These are phyloP conservation scores for Geotrichum bryndzae DNA, from an alignment of 1,139 yeast species.

Conservation along the genomic window DNA sequence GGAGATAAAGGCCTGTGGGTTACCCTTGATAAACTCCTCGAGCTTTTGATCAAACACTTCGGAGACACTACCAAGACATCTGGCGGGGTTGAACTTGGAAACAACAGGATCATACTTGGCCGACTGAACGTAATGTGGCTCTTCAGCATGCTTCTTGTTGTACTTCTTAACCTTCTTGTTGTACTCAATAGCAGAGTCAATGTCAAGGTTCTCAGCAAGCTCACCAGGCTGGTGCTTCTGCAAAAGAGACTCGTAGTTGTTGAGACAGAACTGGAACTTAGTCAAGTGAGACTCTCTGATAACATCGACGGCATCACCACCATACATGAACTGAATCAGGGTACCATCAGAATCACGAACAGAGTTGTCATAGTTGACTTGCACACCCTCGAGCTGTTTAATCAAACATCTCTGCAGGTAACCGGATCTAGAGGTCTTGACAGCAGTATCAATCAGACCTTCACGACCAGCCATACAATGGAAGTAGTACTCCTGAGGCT, in stretches of 20 bases:
- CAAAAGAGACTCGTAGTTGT: conserved; percentile 80
- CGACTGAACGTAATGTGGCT: conserved; percentile 58
- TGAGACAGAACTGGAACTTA: conserved; percentile 87
- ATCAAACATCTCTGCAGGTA: conserved; percentile 97
- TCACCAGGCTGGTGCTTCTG: conserved; percentile 84
- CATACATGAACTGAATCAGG: conserved; percentile 88
- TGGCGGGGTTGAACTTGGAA: conserved; percentile 79
- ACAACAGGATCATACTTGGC: conserved; percentile 83
- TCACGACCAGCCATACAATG: conserved; percentile 99
- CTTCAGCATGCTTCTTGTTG: conserved; percentile 55
- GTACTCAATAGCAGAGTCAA: conserved; percentile 73
- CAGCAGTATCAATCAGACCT: conserved; percentile 99
- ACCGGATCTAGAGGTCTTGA: conserved; percentile 97
- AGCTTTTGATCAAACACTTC: conserved; percentile 80
- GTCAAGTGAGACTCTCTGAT: conserved; percentile 92
- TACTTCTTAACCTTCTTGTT: conserved; percentile 77
- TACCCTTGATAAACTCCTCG: conserved; percentile 58
- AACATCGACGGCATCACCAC: conserved; percentile 95
- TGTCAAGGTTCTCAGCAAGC: conserved; percentile 66
- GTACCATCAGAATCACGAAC: conserved; percentile 96
- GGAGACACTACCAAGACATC: conserved; percentile 87
- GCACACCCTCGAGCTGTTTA: conserved; percentile 96
- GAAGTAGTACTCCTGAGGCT: conserved; percentile 99
- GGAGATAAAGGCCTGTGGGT: conserved; percentile 45
- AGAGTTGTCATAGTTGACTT: conserved; percentile 86